Conservation (phyloP, 2,329 filamentous ascomycete species). For the Penicillium sp. region DNA sequence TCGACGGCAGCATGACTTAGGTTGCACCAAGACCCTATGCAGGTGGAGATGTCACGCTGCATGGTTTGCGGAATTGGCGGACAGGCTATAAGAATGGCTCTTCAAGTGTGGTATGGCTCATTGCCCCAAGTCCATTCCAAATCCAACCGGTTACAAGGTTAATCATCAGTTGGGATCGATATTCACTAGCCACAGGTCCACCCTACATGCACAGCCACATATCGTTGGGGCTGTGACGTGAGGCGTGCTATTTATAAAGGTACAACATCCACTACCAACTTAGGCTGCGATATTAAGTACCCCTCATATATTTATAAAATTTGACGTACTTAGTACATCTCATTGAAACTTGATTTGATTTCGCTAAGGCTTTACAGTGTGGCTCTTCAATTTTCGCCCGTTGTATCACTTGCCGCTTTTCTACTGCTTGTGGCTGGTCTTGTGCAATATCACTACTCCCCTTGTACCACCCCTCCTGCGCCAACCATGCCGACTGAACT, state of each 20-base stretch:
- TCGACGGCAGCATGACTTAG: constrained; percentile 13
- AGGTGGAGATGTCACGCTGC: constrained; percentile 18
- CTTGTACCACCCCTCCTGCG: constrained; percentile 9
- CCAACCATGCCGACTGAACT: constrained; percentile 26
- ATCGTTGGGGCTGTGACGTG: constrained; percentile 14
- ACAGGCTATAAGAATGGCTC: constrained; percentile 5
- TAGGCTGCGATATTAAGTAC: constrained; percentile 29
- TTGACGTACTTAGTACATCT: not conserved
- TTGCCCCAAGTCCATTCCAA: not conserved
- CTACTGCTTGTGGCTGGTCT: constrained; percentile 16
- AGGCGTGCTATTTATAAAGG: constrained; percentile 21
- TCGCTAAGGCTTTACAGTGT: constrained; percentile 4
- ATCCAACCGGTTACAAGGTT: not conserved
- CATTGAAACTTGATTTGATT: not conserved
- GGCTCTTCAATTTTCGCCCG: constrained; percentile 8
- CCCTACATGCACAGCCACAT: constrained; percentile 15
- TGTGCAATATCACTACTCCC: constrained; percentile 12
- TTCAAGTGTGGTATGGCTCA: not conserved
- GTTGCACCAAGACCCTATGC: constrained; percentile 14
- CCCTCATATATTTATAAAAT: constrained; percentile 4
- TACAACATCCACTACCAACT: constrained; percentile 19
- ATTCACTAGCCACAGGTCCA: constrained; percentile 4
- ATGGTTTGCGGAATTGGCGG: not conserved
- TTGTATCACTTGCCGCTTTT: constrained; percentile 8
- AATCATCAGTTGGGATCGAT: not conserved